A percentile compares a stretch with the other conserved stretches of the same genome.
These are phyloP conservation scores for Musa troglodytarum DNA, from an alignment of 176 grass and related monocot species.

Conservation along the genomic window DNA sequence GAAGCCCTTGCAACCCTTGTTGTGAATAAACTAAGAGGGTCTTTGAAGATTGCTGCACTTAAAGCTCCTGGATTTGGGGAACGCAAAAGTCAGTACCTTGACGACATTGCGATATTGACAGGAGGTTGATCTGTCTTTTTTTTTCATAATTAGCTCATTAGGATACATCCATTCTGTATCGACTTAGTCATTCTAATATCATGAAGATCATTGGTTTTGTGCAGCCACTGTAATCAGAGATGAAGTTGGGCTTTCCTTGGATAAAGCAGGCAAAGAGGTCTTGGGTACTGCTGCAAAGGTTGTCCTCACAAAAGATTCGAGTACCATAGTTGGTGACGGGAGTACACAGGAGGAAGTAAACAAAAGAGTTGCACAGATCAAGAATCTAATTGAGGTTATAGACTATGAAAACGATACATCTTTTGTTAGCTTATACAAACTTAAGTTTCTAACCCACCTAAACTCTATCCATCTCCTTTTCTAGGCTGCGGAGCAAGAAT, in stretches of 20 bases:
- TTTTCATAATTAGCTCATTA: background rate
- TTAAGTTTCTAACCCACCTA: background rate
- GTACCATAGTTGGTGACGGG: slow-evolving; percentile 93
- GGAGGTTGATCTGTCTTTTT: slow-evolving; percentile 36
- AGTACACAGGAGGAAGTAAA: slow-evolving; percentile 84
- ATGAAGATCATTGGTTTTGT: background rate
- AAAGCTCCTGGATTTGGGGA: slow-evolving; percentile 97
- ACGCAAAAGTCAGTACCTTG: slow-evolving; percentile 85
- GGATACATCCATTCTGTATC: background rate
- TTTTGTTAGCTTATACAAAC: background rate
- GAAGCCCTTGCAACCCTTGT: slow-evolving; percentile 95
- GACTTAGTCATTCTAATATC: background rate
- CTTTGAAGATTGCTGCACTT: slow-evolving; percentile 84
- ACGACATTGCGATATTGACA: slow-evolving; percentile 94
- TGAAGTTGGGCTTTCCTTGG: slow-evolving; percentile 80
- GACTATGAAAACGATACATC: background rate
- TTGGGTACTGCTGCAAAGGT: slow-evolving; percentile 80
- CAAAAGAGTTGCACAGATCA: slow-evolving; percentile 86
- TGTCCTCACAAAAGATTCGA: slow-evolving; percentile 81
- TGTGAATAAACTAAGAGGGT: slow-evolving; percentile 91
- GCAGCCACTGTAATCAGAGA: slow-evolving; percentile 92
- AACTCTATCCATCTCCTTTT: background rate
- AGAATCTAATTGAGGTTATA: slow-evolving; percentile 78
- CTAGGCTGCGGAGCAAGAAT: slow-evolving; percentile 84
- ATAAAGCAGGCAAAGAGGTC: slow-evolving; percentile 77